Percentiles rank a stretch among this genome's conserved stretches.
Evolutionary conservation across 2,329 filamentous ascomycete genomes (phyloP).

Genomic region (Periconia sp.): DNA sequence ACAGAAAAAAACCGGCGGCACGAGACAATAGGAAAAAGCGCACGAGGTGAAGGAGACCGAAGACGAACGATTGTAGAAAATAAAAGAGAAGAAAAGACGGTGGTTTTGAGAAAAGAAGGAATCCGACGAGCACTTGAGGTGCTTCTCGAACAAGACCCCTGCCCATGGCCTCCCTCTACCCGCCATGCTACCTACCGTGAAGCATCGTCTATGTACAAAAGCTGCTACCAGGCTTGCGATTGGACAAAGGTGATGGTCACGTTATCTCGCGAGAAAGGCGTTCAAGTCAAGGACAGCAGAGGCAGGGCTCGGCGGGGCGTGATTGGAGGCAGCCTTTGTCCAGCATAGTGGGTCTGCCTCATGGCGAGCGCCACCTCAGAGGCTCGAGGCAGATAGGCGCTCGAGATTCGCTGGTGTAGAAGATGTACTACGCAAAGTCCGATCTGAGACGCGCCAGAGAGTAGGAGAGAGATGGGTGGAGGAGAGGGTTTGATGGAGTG

Average conservation of each 20-base stretch:
- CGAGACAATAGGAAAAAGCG: constrained; percentile 5
- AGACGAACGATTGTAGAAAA: background rate
- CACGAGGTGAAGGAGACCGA: background rate
- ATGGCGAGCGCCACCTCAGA: constrained; percentile 36
- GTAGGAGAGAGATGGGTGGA: constrained; percentile 20
- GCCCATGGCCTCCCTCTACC: constrained; percentile 13
- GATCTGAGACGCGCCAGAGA: constrained; percentile 40
- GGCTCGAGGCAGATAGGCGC: constrained; percentile 38
- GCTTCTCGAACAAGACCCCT: constrained; percentile 17
- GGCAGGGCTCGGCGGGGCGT: constrained; percentile 20
- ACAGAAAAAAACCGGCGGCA: background rate
- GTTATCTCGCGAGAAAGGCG: constrained; percentile 24
- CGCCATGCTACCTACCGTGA: constrained; percentile 31
- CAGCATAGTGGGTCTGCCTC: constrained; percentile 23
- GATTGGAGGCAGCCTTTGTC: constrained; percentile 35
- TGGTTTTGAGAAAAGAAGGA: constrained; percentile 12
- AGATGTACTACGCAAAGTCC: constrained; percentile 36
- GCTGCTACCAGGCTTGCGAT: constrained; percentile 19
- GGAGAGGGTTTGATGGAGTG: constrained; percentile 23
- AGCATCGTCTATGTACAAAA: constrained; percentile 20
- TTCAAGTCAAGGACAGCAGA: constrained; percentile 27
- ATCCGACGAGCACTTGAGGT: constrained; percentile 7
- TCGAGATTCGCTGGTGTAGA: constrained; percentile 38
- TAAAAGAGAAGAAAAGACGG: background rate
- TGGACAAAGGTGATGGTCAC: constrained; percentile 27